Base-by-base conservation (phyloP, 352 stramenopile genomes). In the Aphanomyces cochlioides region DNA sequence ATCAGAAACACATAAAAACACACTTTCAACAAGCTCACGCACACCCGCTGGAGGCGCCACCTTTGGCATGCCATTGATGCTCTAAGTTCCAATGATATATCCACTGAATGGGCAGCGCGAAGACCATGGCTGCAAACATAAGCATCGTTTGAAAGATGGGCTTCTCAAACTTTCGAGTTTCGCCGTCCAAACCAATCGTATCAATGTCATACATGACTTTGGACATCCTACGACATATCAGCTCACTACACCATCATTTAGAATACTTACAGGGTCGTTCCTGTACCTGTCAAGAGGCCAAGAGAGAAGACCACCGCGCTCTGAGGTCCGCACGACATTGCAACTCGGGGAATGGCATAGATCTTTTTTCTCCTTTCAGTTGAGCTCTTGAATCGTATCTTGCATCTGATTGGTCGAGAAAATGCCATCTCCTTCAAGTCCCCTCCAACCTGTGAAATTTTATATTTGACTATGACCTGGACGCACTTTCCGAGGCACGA, bases 101-200 rank as follows among this genome's bases (percentile, higher is more conserved):
- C 78, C 82, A 96, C 73, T 98, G 95, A 74, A 98, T 97, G 15
- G 92, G 79, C 15, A 98, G 76, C 19, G 90, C 93, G 72, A 97
- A 97, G 34, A 93, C 72, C 95, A 98, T 98, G 45, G 93, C 93
- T 7, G 98, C 77, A 78, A 98, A 98, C 94, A 98, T 98, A 72
- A 96, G 89, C 82, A 96, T 98, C 15, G 95, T 98, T 79, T 98
- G 92, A 80, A 98, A 98, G 56, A 98, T 88, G 50, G 95, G 93
- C 72, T 98, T 98, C 54, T 95, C 81, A 74, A 98, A 98, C 50
- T 89, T 85, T 78, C 97, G 95, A 13, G 92, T 73, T 58, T 94
- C 77, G 17, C 90, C 93, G 34, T 91, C 81, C 8, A 97, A 82
- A 4, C 92, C 94, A 36, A 95, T 80, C 10, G 87, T 90, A 64